phyloP scores from a whole-genome alignment of 1,139 yeast genomes.

The Suhomyces bokatorum region DNA sequence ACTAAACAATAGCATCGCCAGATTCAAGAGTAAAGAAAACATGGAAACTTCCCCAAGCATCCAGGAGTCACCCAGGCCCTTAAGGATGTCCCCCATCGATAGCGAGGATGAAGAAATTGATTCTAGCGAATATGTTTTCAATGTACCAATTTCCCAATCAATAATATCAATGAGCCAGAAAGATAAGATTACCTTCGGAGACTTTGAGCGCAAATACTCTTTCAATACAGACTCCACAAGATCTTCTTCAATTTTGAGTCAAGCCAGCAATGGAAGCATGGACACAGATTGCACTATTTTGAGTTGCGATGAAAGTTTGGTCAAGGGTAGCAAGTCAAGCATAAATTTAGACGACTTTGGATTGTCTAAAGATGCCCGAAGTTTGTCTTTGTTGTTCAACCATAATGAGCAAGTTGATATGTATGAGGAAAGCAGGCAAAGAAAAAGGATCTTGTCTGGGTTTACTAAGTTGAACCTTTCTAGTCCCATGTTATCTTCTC shows the following conservation, averaged over 20 bases:
- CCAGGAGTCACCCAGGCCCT: neutral
- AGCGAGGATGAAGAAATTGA: conserved; percentile 54
- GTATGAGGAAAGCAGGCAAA: conserved; percentile 40
- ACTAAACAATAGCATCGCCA: conserved; percentile 25
- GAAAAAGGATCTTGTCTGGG: conserved; percentile 30
- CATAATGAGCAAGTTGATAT: conserved; percentile 36
- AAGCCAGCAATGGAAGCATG: conserved; percentile 22
- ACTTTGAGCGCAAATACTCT: conserved; percentile 22
- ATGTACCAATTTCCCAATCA: conserved; percentile 65
- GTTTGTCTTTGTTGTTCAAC: conserved; percentile 43
- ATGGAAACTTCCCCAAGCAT: neutral
- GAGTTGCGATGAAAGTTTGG: conserved; percentile 16
- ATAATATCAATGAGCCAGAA: conserved; percentile 29
- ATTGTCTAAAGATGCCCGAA: conserved; percentile 49
- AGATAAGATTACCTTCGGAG: conserved; percentile 27
- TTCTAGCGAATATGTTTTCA: conserved; percentile 53
- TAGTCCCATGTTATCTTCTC: conserved; percentile 5
- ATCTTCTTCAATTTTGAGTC: conserved; percentile 44
- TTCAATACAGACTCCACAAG: conserved; percentile 40
- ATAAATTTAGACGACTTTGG: conserved; percentile 22
- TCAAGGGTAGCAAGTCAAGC: conserved; percentile 1
- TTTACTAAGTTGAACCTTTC: conserved; percentile 23
- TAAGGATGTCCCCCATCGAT: conserved; percentile 16
- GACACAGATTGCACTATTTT: conserved; percentile 20
- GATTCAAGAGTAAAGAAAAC: conserved; percentile 21